Base-by-base conservation (phyloP, 2,329 filamentous ascomycete genomes). In the Aspergillus tubingensis region DNA sequence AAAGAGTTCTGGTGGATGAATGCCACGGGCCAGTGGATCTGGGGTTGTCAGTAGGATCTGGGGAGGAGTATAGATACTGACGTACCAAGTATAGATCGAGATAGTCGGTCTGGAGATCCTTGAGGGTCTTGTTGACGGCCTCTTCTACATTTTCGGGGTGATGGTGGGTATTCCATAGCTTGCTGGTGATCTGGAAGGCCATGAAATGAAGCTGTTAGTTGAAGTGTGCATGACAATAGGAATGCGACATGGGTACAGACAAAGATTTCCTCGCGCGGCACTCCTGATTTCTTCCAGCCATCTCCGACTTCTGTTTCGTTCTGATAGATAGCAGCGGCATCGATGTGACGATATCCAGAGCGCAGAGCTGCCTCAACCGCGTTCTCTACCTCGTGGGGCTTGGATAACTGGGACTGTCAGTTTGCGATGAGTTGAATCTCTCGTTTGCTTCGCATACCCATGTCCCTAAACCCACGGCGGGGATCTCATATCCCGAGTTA, bases 131-230 rank as follows among this genome's bases (percentile, higher is more conserved):
- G 63, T 84, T 74, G 17, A 85, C 70, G 2, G 78, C 82, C 55
- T 76, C 73, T 66, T 82, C 80, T 38, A 85, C 79, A 59, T 83
- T 76, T 41, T 82, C 75, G 1, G 80, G 77, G 55, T 77, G 72
- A 66, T 85, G 83, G 43, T 82, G 76, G 11, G 78, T 84, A 70
- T 86, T 85, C 84, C 84, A 87, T 7, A 86, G 75, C 72, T 87
- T 87, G 65, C 80, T 81, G 6, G 84, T 86, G 55, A 85, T 77
- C 72, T 83, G 57, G 4, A 13, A 15, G 39, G 25, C 23, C n/a
- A 49, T 49, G 15, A 50, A 23, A 36, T 2, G 15, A 27, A 2
- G 8, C 1, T 32, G 47, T 27, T 1, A 54, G 17, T 41, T 13
- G 21, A 25, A 25, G n/a, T 27, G 19, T 27, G 4, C 15, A 52